phyloP scores from a whole-genome alignment of 495 filamentous ascomycete genomes.

The Penicillium arizonense region DNA sequence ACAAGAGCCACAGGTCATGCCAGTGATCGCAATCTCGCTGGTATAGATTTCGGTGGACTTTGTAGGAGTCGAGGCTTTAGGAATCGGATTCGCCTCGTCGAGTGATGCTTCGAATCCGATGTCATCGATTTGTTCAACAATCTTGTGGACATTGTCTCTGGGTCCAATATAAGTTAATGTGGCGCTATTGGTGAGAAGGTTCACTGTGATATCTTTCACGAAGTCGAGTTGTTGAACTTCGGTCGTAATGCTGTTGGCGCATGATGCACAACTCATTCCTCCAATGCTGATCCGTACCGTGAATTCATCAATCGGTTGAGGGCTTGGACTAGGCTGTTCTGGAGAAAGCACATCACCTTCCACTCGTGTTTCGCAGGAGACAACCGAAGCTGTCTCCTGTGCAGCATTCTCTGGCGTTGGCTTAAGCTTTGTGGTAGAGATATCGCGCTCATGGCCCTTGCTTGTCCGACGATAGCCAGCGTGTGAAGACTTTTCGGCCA shows the following conservation, averaged over 20 bases:
- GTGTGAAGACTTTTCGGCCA: conserved; percentile 13
- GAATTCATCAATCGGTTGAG: conserved; percentile 23
- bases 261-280: conserved; percentile 69
- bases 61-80: conserved; percentile 16
- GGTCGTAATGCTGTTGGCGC: conserved; percentile 53
- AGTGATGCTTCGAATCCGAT: conserved; percentile 55
- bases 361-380: neutral
- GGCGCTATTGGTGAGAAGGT: conserved; percentile 59
- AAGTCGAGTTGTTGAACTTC: conserved; percentile 49
- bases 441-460: neutral
- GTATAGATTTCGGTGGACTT: conserved; percentile 25
- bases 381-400: neutral
- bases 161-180: conserved; percentile 45
- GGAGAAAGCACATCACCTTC: neutral
- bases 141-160: conserved; percentile 36
- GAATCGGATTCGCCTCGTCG: conserved; percentile 37
- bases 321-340: neutral
- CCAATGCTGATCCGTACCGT: conserved; percentile 50
- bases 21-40: conserved; percentile 68
- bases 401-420: neutral
- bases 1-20: conserved; percentile 85
- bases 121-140: conserved; percentile 52
- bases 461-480: neutral
- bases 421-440: neutral
- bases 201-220: conserved; percentile 54